A percentile compares a stretch with the other conserved stretches of the same genome.
These are phyloP conservation scores for Juglanconis sp. DNA, from an alignment of 2,329 filamentous ascomycete genomes.

Conservation along the genomic window DNA sequence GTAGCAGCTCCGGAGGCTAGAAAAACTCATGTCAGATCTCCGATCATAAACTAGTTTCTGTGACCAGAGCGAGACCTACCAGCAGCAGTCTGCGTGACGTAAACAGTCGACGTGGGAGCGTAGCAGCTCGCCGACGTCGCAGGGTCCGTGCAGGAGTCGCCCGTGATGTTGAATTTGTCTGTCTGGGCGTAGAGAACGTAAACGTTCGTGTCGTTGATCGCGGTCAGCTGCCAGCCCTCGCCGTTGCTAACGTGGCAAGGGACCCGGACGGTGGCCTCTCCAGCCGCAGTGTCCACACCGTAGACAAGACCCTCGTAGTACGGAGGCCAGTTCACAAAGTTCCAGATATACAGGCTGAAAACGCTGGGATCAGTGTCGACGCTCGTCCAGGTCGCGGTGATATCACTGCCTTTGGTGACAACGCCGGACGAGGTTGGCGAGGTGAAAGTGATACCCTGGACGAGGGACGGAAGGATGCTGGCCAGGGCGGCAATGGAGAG, in stretches of 20 bases:
- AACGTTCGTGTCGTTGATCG: conserved; percentile 15
- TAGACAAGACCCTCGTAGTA: conserved; percentile 14
- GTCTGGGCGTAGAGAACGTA: conserved; percentile 18
- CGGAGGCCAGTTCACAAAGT: conserved; percentile 13
- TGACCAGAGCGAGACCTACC: neutral
- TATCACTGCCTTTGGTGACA: neutral
- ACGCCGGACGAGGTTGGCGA: conserved; percentile 1
- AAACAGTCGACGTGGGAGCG: conserved; percentile 4
- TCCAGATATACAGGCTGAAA: conserved; percentile 18
- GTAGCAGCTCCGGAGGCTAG: neutral
- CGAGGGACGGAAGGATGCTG: neutral
- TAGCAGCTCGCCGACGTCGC: conserved; percentile 1
- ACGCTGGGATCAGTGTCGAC: conserved; percentile 8
- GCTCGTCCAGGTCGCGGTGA: conserved; percentile 6
- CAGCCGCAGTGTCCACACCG: conserved; percentile 3
- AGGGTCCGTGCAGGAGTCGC: conserved; percentile 9
- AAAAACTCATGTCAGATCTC: neutral
- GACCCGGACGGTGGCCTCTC: neutral
- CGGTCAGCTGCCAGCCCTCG: conserved; percentile 13
- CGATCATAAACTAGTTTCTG: neutral
- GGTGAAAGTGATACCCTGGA: conserved; percentile 9
- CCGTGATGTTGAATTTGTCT: conserved; percentile 8
- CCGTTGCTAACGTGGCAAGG: conserved; percentile 11
- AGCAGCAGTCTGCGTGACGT: conserved; percentile 3
- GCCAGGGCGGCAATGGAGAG: neutral